phyloP scores from a whole-genome alignment of 1,284 basidiomycete genomes.

The Cutaneotrichosporon sp. region DNA sequence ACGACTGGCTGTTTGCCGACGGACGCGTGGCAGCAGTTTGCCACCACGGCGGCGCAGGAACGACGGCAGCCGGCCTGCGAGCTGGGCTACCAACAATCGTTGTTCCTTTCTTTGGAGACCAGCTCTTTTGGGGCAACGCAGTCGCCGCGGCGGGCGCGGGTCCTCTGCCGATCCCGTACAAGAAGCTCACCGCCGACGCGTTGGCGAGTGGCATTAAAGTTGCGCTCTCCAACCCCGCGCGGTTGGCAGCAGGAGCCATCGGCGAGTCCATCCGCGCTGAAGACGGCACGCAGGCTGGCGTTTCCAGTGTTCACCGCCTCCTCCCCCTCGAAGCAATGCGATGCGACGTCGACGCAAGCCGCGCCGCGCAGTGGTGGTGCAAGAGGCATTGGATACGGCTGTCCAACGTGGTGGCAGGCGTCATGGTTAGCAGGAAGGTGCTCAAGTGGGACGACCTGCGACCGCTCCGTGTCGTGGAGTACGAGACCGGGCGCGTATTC shows the following conservation, averaged over 20 bases:
- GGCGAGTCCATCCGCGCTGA: conserved; percentile 61
- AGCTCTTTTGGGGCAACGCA: conserved; percentile 61
- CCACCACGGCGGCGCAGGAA: conserved; percentile 71
- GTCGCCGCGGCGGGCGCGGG: conserved; percentile 66
- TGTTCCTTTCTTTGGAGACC: conserved; percentile 70
- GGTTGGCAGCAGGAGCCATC: conserved; percentile 57
- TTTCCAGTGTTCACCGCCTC: conserved; percentile 63
- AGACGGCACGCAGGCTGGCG: conserved; percentile 59
- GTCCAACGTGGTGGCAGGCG: conserved; percentile 60
- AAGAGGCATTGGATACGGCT: conserved; percentile 59
- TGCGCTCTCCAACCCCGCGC: conserved; percentile 56
- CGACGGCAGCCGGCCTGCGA: conserved; percentile 63
- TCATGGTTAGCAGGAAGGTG: conserved; percentile 56
- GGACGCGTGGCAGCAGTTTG: conserved; percentile 63
- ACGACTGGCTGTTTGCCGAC: conserved; percentile 67
- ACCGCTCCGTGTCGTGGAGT: conserved; percentile 52
- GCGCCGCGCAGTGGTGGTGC: conserved; percentile 63
- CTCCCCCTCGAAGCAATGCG: conserved; percentile 65
- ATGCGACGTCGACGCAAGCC: conserved; percentile 60
- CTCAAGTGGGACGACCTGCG: conserved; percentile 57
- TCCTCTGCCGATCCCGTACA: conserved; percentile 62
- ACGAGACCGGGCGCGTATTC: conserved; percentile 4
- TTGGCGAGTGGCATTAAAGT: conserved; percentile 60
- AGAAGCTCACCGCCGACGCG: conserved; percentile 57
- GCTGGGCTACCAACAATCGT: conserved; percentile 66